Percentiles rank a stretch among this genome's conserved stretches.
phyloP scores from a whole-genome alignment of 257 asterid species.

The Parsonsia alboflavescens region DNA sequence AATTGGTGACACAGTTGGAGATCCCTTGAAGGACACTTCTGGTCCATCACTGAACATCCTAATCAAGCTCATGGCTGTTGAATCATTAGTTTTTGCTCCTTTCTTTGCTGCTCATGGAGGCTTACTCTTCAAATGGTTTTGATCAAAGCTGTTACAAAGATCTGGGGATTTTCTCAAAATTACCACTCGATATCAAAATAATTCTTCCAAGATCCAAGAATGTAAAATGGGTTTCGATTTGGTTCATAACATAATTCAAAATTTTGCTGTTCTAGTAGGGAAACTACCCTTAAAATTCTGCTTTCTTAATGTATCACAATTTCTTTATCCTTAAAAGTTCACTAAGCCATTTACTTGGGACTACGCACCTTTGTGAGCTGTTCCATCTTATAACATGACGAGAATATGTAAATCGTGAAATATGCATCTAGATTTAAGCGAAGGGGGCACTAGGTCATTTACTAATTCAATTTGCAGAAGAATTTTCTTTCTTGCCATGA shows the following conservation, averaged over 20 bases:
- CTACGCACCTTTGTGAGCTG: no score
- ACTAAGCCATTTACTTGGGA: no score
- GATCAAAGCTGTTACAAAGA: background rate
- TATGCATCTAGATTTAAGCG: no score
- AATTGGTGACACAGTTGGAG: conserved; percentile 59
- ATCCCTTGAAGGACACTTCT: conserved; percentile 58
- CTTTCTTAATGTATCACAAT: background rate
- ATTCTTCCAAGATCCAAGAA: background rate
- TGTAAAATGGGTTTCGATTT: background rate
- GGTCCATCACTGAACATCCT: conserved; percentile 57
- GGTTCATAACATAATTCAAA: background rate
- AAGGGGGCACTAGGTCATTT: no score
- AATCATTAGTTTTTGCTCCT: conserved; percentile 57
- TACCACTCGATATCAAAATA: background rate
- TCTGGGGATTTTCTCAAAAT: background rate
- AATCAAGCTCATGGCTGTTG: conserved; percentile 60
- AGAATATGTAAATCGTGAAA: no score
- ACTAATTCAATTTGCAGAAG: no score
- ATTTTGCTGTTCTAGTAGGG: background rate
- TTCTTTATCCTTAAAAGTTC: conserved; percentile 1
- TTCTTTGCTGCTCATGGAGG: conserved; percentile 68
- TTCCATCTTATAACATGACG: no score
- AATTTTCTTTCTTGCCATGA: background rate
- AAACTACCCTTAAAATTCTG: background rate
- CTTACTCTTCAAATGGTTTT: conserved; percentile 37